Percentiles rank a stretch among this genome's conserved stretches.
These are phyloP conservation scores for Plasmodium coatneyi DNA, from an alignment of 169 alveolate genomes.

Conservation along the genomic window DNA sequence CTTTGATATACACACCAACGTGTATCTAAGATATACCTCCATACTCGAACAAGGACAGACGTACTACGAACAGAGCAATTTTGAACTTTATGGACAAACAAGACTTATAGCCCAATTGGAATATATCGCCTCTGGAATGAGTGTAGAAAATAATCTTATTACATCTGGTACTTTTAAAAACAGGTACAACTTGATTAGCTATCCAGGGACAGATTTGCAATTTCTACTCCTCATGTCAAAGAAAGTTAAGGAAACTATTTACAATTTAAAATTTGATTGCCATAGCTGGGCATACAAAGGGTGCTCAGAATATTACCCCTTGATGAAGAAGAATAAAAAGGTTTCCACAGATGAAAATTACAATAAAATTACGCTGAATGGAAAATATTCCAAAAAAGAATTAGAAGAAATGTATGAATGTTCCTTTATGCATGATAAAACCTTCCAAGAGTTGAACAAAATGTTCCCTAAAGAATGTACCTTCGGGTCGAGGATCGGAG, in stretches of 20 bases:
- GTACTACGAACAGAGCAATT: conserved; percentile 77
- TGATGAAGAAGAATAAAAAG: conserved; percentile 61
- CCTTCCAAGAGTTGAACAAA: conserved; percentile 49
- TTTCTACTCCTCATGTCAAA: conserved; percentile 65
- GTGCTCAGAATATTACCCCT: conserved; percentile 77
- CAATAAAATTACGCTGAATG: conserved; percentile 37
- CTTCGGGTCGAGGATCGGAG: conserved; percentile 77
- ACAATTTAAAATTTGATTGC: conserved; percentile 79
- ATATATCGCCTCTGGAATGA: conserved; percentile 77
- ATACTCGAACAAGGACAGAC: conserved; percentile 76
- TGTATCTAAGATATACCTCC: conserved; percentile 77
- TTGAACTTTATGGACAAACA: conserved; percentile 77
- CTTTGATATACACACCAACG: conserved; percentile 77
- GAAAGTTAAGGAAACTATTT: conserved; percentile 43
- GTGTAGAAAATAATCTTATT: conserved; percentile 43
- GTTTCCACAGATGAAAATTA: background rate
- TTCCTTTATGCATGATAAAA: conserved; percentile 71
- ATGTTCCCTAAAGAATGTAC: conserved; percentile 79
- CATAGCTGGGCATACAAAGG: conserved; percentile 60
- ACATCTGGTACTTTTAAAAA: conserved; percentile 49
- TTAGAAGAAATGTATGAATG: conserved; percentile 69
- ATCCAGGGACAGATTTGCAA: conserved; percentile 50
- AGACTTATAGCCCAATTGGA: conserved; percentile 75
- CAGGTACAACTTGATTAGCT: conserved; percentile 51
- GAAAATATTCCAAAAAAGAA: conserved; percentile 37